Base-by-base conservation (phyloP, 768 basidiomycete species). In the Hygrophoropsis aurantiaca region DNA sequence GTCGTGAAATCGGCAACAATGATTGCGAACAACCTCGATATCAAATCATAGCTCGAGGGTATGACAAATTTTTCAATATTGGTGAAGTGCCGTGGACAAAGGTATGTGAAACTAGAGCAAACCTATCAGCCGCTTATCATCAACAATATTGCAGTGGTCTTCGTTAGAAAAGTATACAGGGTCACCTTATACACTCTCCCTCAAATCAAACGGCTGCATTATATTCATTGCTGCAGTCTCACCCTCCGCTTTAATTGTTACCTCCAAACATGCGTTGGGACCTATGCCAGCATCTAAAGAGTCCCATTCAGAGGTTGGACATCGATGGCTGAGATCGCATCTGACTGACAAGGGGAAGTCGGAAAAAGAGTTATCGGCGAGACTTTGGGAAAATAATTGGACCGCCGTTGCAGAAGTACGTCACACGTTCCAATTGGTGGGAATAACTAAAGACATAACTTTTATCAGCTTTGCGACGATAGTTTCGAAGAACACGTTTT, bases 1-100 rank as follows among this genome's bases (percentile, higher is more conserved):
- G 90, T 0, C 65, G 71, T 10, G 77, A 87, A 26, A 45, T 77
- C 11, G 52, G 48, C 1, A 49, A 62, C 45, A 58, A 64, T 35
- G 64, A 59, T 49, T 21, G 32, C 43, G 36, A 21, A 6, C 7
- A 38, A 21, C 57, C 51, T 40, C 62, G 60, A 43, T 66, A 74
- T 50, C 71, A 84, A 46, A 94, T 99, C 47, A 83, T 97, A 1
- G 87, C 80, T 0, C 73, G 97, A 38, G 97, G 95, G 0, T 98
- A 99, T 62, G 97, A 98, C 73, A 99, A 99, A 72, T 98, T 99
- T 68, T 98, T 97, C 75, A 97, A 97, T 61, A 90, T 97, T 24
- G 90, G 85, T 3, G 97, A 99, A 65, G 92, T 97, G 4, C 90
- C 87, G 2, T 98, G 94, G 93, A 94, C 87, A 1, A 83, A 84